These are phyloP conservation scores for Cocos nucifera DNA, from an alignment of 176 grass and related monocot species.

Conservation along the genomic window DNA sequence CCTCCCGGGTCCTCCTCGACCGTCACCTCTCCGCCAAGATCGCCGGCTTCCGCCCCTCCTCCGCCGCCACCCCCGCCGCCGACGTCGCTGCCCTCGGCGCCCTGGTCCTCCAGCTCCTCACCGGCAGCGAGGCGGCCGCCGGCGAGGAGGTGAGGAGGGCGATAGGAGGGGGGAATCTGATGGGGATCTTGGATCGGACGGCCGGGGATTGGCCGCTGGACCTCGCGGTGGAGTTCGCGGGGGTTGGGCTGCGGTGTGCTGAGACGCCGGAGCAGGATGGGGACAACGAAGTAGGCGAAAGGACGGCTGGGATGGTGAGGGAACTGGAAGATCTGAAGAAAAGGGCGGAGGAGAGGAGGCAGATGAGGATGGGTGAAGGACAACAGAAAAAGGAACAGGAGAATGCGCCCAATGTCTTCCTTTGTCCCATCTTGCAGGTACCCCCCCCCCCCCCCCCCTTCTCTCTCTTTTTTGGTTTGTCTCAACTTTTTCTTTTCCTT, in stretches of 20 bases:
- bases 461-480: no score
- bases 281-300: no score
- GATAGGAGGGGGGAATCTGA: background rate
- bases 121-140: background rate
- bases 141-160: background rate
- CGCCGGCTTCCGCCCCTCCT: slow-evolving; percentile 3
- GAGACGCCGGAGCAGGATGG: background rate
- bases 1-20: slow-evolving; percentile 4
- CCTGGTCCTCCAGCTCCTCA: slow-evolving; percentile 10
- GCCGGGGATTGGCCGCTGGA: slow-evolving; percentile 15
- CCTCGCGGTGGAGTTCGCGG: slow-evolving; percentile 7
- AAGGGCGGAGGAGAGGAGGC: background rate
- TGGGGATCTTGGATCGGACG: background rate
- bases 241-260: background rate
- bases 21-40: slow-evolving; percentile 9
- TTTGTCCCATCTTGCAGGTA: slow-evolving; percentile 12
- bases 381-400: background rate
- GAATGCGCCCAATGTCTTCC: background rate
- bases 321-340: slow-evolving; percentile 3
- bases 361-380: background rate
- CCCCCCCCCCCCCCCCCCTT: no score
- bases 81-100: background rate
- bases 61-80: background rate
- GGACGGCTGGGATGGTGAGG: background rate
- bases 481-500: no score